A percentile compares a stretch with the other conserved stretches of the same genome.
Conservation (phyloP, 2,329 filamentous ascomycete species). For the Aspergillus calidoustus region DNA sequence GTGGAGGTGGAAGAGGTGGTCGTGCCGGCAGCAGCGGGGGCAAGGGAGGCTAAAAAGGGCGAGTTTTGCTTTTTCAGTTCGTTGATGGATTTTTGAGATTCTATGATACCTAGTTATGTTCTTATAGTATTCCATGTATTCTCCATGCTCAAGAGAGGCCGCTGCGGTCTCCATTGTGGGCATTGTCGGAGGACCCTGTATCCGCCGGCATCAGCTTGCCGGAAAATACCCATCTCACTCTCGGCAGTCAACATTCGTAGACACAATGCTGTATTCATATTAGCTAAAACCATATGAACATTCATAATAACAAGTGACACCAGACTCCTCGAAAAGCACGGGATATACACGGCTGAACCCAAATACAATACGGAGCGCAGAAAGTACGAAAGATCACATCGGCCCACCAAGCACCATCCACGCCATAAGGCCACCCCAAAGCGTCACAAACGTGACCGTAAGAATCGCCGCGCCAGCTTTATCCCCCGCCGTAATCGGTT, state of each 20-base stretch:
- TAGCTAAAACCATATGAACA: neutral
- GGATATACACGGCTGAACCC: neutral
- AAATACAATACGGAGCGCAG: neutral
- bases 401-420: constrained; percentile 37
- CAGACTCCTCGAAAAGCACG: neutral
- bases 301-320: neutral
- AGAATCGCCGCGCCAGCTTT: constrained; percentile 45
- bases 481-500: constrained; percentile 38
- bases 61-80: neutral
- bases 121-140: neutral
- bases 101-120: too few relatives aligned
- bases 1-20: too few relatives aligned
- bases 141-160: too few relatives aligned
- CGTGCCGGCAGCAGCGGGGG: too few relatives aligned
- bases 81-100: neutral
- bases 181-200: neutral
- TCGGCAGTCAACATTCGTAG: too few relatives aligned
- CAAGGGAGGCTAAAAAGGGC: too few relatives aligned
- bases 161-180: too few relatives aligned
- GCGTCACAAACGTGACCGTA: constrained; percentile 37
- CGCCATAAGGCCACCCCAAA: constrained; percentile 34
- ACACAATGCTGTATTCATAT: neutral
- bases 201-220: too few relatives aligned
- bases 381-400: neutral
- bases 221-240: too few relatives aligned